These are phyloP conservation scores for Madurella mycetomatis DNA, from an alignment of 2,329 filamentous ascomycete species.

Conservation along the genomic window DNA sequence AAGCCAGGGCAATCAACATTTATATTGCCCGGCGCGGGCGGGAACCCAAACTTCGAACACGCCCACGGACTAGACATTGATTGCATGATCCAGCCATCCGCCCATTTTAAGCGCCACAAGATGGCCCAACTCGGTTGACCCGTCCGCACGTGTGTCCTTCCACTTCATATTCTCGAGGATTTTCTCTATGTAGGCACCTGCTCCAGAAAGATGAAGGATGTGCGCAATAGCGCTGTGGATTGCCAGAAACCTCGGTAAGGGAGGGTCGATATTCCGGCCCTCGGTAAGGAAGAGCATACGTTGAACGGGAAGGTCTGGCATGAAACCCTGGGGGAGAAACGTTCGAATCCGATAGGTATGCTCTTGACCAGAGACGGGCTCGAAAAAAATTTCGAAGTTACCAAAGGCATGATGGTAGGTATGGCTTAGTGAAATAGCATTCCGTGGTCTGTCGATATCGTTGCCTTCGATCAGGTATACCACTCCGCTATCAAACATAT, in stretches of 20 bases:
- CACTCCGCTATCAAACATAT: slow-evolving; percentile 39
- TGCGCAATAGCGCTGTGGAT: slow-evolving; percentile 33
- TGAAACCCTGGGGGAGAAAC: slow-evolving; percentile 11
- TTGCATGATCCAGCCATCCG: neutral
- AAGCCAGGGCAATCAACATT: too few species aligned
- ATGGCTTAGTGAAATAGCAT: slow-evolving; percentile 35
- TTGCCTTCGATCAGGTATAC: slow-evolving; percentile 35
- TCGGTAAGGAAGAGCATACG: slow-evolving; percentile 28
- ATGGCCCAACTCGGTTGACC: slow-evolving; percentile 10
- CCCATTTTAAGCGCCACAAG: slow-evolving; percentile 8
- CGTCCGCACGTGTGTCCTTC: slow-evolving; percentile 2
- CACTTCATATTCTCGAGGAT: slow-evolving; percentile 25
- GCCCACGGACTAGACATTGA: too few species aligned
- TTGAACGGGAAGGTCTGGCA: slow-evolving; percentile 25
- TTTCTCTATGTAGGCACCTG: slow-evolving; percentile 31
- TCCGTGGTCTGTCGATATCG: slow-evolving; percentile 38
- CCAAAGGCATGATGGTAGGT: slow-evolving; percentile 30
- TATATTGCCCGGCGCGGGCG: too few species aligned
- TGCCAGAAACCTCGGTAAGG: slow-evolving; percentile 32
- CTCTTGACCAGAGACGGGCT: slow-evolving; percentile 19
- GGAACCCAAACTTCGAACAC: too few species aligned
- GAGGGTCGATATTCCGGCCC: slow-evolving; percentile 28
- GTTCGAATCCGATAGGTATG: slow-evolving; percentile 29
- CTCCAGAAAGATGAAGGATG: slow-evolving; percentile 31
- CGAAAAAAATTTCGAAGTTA: slow-evolving; percentile 31